phyloP scores from a whole-genome alignment of 352 stramenopile genomes.

The Phytopythium montanum region DNA sequence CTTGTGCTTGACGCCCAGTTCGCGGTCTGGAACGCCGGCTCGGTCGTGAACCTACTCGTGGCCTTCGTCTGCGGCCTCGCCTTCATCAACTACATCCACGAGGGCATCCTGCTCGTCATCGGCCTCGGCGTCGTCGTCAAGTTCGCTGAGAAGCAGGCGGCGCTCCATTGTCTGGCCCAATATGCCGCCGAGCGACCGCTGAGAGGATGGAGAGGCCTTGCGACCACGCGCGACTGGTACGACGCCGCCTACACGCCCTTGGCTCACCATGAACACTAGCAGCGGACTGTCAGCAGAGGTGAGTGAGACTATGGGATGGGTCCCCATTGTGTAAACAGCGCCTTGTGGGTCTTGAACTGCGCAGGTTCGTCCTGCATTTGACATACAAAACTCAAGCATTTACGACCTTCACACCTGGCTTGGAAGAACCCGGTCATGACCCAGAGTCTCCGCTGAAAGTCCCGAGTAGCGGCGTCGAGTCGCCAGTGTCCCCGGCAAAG shows the following conservation, averaged over 20 bases:
- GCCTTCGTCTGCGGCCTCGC: slow-evolving; percentile 51
- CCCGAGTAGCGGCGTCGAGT: no score
- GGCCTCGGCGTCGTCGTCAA: slow-evolving; percentile 56
- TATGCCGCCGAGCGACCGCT: slow-evolving; percentile 65
- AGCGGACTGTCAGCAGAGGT: not conserved
- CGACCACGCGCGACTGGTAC: slow-evolving; percentile 87
- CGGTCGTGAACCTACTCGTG: slow-evolving; percentile 66
- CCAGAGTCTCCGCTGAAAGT: no score
- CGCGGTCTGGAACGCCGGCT: slow-evolving; percentile 65
- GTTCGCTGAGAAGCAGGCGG: slow-evolving; percentile 63
- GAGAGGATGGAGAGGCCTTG: slow-evolving; percentile 70
- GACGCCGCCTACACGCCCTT: slow-evolving; percentile 80
- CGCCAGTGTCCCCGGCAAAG: no score
- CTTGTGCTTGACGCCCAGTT: slow-evolving; percentile 17
- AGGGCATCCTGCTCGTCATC: slow-evolving; percentile 63
- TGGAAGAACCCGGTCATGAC: no score
- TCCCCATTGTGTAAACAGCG: no score
- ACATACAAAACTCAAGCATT: no score
- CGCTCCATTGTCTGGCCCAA: slow-evolving; percentile 70
- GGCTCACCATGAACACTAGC: slow-evolving; percentile 62
- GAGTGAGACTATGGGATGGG: no score
- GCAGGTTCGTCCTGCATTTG: no score
- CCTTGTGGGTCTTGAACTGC: no score
- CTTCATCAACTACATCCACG: slow-evolving; percentile 65
- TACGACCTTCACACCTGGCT: no score